Evolutionary conservation across 176 grass and related monocot species (phyloP).

Genomic region (maize (Zea mays)): Zm-B73-REFERENCE-NAM-5.0 NC_050096.1:306780001-306780500

Average conservation of each 20-base stretch:
- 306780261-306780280: too few species aligned
- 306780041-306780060: slow-evolving; percentile 61
- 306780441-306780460: neutral
- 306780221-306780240: too few species aligned
- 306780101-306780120: neutral
- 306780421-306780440: too few species aligned
- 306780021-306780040: slow-evolving; percentile 97
- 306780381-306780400: neutral
- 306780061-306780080: slow-evolving; percentile 33
- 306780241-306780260: too few species aligned
- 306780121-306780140: neutral
- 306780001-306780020: slow-evolving; percentile 97
- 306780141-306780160: neutral
- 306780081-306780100: neutral
- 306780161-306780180: neutral
- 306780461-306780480: neutral
- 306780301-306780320: too few species aligned
- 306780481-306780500: neutral
- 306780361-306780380: neutral
- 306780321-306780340: too few species aligned
- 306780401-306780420: slow-evolving; percentile 12
- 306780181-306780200: neutral
- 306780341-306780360: too few species aligned
- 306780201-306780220: too few species aligned
- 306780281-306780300: too few species aligned